Percentiles rank a stretch among this genome's conserved stretches.
Evolutionary conservation across 2,329 filamentous ascomycete genomes (phyloP).

Genomic region (Claviceps arundinis): DNA sequence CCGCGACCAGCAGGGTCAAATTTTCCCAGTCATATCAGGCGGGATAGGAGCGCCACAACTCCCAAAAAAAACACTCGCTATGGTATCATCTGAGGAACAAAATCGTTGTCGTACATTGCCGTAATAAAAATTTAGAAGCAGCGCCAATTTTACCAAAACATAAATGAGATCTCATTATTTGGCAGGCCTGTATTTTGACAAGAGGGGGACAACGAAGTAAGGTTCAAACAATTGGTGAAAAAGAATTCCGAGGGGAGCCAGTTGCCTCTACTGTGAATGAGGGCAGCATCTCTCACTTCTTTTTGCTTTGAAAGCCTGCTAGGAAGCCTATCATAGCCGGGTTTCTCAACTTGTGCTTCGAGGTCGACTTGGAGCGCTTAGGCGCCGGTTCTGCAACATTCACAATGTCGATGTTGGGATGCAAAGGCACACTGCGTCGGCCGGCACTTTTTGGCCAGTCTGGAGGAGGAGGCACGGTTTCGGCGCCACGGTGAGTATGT

Average conservation of each 20-base stretch:
- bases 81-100: slow-evolving; percentile 6
- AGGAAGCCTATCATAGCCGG: slow-evolving; percentile 10
- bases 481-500: slow-evolving; percentile 3
- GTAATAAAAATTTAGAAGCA: background rate
- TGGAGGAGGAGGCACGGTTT: slow-evolving; percentile 7
- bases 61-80: slow-evolving; percentile 7
- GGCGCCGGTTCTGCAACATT: slow-evolving; percentile 6
- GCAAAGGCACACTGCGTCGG: slow-evolving; percentile 1
- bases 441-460: slow-evolving; percentile 5
- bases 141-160: background rate
- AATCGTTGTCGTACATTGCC: slow-evolving; percentile 7
- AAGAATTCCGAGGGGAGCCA: background rate
- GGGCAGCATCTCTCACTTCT: slow-evolving; percentile 10
- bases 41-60: background rate
- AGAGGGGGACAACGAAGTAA: background rate
- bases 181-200: slow-evolving; percentile 4
- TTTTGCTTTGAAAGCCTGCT: slow-evolving; percentile 10
- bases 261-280: background rate
- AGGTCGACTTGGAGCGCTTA: slow-evolving; percentile 5
- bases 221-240: background rate
- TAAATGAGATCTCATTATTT: slow-evolving; percentile 8
- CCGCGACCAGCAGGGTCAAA: background rate
- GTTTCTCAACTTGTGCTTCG: slow-evolving; percentile 8
- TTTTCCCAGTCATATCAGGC: background rate
- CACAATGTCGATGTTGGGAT: slow-evolving; percentile 10